Evolutionary conservation across 805 yeast genomes (phyloP).

Genomic region (Candida ponderosae): DNA sequence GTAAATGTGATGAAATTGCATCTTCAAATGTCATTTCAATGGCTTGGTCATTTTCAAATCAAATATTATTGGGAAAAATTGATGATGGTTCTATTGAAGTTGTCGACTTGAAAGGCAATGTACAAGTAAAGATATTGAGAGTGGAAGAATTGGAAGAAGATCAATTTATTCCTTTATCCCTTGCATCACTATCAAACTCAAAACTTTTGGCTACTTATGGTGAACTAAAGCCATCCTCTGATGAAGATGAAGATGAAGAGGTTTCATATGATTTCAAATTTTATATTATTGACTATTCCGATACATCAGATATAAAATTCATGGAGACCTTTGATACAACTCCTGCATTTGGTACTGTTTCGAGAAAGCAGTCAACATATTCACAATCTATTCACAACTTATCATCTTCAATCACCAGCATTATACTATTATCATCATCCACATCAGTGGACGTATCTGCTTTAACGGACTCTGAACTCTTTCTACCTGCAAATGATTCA

Average conservation of each 20-base stretch:
- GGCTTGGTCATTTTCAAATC: conserved; percentile 1
- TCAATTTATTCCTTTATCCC: conserved; percentile 7
- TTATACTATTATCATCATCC: conserved; percentile 49
- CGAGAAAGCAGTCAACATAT: conserved; percentile 41
- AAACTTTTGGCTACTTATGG: conserved; percentile 21
- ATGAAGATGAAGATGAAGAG: conserved; percentile 19
- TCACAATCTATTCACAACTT: conserved; percentile 31
- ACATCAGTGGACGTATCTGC: conserved; percentile 57
- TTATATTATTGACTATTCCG: conserved; percentile 11
- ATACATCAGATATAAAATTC: conserved; percentile 9
- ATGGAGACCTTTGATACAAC: conserved; percentile 35
- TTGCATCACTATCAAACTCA: conserved; percentile 10
- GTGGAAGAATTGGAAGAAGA: conserved; percentile 13
- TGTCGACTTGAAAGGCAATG: conserved; percentile 6
- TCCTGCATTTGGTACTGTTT: conserved; percentile 44
- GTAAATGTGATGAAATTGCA: too few species aligned
- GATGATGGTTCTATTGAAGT: conserved; percentile 11
- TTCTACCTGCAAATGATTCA: conserved; percentile 56
- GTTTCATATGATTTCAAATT: conserved; percentile 17
- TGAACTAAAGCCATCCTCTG: conserved; percentile 1
- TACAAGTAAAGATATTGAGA: conserved; percentile 2
- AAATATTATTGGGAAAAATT: conserved; percentile 8
- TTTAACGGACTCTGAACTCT: conserved; percentile 25
- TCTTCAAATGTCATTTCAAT: not conserved
- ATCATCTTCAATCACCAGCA: conserved; percentile 22